These are phyloP conservation scores for Pythium rhizo-oryzae DNA, from an alignment of 352 stramenopile genomes.

Conservation along the genomic window DNA sequence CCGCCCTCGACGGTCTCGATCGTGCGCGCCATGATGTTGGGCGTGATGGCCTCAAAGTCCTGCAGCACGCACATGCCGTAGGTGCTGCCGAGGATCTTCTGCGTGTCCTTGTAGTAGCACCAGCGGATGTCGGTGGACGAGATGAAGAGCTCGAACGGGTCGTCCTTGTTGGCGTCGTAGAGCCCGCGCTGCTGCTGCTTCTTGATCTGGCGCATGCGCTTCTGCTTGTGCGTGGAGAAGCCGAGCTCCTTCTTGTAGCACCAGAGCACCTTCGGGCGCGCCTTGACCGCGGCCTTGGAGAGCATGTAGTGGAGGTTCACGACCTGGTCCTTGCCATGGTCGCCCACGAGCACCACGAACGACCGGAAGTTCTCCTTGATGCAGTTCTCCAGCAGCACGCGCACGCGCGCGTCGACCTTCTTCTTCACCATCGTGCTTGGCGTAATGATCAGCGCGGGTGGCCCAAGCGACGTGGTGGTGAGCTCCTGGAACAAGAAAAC, in stretches of 20 bases:
- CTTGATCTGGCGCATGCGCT: constrained; percentile 95
- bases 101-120: constrained; percentile 99
- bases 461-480: constrained; percentile 16
- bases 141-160: constrained; percentile 99
- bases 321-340: constrained; percentile 99
- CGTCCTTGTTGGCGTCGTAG: constrained; percentile 92
- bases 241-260: constrained; percentile 99
- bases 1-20: constrained; percentile 99
- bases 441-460: neutral
- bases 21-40: constrained; percentile 98
- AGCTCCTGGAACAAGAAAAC: constrained; percentile 8
- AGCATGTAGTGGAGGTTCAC: constrained; percentile 99
- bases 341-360: constrained; percentile 98
- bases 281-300: constrained; percentile 94
- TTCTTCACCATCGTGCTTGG: constrained; percentile 96
- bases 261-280: constrained; percentile 97
- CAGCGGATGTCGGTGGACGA: constrained; percentile 98
- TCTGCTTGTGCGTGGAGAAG: constrained; percentile 98
- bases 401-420: constrained; percentile 98
- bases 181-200: constrained; percentile 93
- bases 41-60: constrained; percentile 99
- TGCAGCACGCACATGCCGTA: constrained; percentile 99
- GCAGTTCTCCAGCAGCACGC: constrained; percentile 97
- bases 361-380: constrained; percentile 97
- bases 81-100: constrained; percentile 98